A percentile compares a stretch with the other conserved stretches of the same genome.
These are phyloP conservation scores for Fusarium sp. DNA, from an alignment of 2,329 filamentous ascomycete species.

Conservation along the genomic window DNA sequence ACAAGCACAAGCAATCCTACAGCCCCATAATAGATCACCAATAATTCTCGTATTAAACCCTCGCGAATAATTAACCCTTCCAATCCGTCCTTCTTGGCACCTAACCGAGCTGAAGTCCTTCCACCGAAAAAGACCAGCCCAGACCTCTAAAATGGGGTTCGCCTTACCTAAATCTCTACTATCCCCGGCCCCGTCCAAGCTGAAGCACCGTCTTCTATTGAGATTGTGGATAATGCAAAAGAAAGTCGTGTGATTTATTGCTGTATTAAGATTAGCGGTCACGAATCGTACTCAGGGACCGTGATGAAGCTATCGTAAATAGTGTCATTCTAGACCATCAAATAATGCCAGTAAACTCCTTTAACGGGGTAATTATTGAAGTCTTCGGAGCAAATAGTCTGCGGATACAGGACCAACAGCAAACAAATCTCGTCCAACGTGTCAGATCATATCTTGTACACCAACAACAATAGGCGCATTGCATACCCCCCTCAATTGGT, in stretches of 20 bases:
- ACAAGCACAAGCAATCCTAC: background rate
- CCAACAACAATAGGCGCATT: conserved; percentile 1
- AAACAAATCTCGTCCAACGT: background rate
- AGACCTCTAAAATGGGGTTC: background rate
- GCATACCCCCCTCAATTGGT: background rate
- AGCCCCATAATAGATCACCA: background rate
- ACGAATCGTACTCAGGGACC: background rate
- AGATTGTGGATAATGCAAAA: background rate
- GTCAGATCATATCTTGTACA: conserved; percentile 8
- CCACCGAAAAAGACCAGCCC: conserved; percentile 3
- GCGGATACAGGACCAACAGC: background rate
- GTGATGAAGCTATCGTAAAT: background rate
- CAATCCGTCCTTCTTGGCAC: background rate
- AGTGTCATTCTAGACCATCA: background rate
- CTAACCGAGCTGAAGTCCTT: background rate
- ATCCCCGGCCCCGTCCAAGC: background rate
- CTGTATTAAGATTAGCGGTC: background rate
- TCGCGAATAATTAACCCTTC: background rate
- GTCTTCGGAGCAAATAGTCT: background rate
- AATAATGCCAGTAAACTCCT: too few relatives aligned
- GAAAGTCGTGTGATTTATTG: background rate
- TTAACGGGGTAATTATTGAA: background rate
- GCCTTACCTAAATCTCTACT: background rate
- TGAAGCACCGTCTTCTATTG: background rate
- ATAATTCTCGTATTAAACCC: background rate